phyloP scores from a whole-genome alignment of 192 early-diverging fungal species.

The Coemansia sp. region DNA sequence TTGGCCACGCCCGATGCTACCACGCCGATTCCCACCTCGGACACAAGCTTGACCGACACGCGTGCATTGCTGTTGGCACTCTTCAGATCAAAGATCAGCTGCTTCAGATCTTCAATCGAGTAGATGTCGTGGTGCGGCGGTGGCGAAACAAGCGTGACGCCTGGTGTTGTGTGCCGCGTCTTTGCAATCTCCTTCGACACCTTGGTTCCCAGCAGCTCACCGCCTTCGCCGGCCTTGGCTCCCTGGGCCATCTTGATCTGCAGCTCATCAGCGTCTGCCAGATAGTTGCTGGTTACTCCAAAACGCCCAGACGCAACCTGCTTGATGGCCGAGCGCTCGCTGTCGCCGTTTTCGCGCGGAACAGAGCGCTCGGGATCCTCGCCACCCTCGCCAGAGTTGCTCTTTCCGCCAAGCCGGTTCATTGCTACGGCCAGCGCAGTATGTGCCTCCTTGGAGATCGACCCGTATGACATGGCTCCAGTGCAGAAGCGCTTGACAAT shows the following conservation, averaged over 20 bases:
- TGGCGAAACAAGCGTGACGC: conserved; percentile 93
- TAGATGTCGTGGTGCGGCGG: conserved; percentile 99
- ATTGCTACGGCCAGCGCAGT: conserved; percentile 90
- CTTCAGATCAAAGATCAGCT: conserved; percentile 97
- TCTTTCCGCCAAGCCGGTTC: conserved; percentile 96
- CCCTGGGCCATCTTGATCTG: conserved; percentile 99
- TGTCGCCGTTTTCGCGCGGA: conserved; percentile 69
- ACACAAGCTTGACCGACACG: conserved; percentile 96
- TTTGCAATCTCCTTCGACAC: conserved; percentile 76
- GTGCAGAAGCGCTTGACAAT: conserved; percentile 97
- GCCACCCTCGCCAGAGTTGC: conserved; percentile 98
- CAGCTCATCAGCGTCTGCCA: conserved; percentile 92
- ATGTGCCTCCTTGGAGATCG: conserved; percentile 94
- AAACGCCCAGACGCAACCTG: conserved; percentile 98
- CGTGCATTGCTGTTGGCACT: conserved; percentile 88
- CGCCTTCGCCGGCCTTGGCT: conserved; percentile 98
- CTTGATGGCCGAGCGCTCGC: conserved; percentile 93
- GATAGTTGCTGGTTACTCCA: conserved; percentile 94
- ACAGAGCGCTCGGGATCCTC: conserved; percentile 87
- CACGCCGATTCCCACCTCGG: conserved; percentile 96
- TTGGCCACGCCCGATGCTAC: conserved; percentile 97
- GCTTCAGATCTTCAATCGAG: conserved; percentile 98
- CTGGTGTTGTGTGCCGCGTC: conserved; percentile 93
- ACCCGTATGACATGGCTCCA: conserved; percentile 98
- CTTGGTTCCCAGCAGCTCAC: conserved; percentile 74